These are phyloP conservation scores for Phoenix dactylifera DNA, from an alignment of 176 grass and related monocot species.

Conservation along the genomic window DNA sequence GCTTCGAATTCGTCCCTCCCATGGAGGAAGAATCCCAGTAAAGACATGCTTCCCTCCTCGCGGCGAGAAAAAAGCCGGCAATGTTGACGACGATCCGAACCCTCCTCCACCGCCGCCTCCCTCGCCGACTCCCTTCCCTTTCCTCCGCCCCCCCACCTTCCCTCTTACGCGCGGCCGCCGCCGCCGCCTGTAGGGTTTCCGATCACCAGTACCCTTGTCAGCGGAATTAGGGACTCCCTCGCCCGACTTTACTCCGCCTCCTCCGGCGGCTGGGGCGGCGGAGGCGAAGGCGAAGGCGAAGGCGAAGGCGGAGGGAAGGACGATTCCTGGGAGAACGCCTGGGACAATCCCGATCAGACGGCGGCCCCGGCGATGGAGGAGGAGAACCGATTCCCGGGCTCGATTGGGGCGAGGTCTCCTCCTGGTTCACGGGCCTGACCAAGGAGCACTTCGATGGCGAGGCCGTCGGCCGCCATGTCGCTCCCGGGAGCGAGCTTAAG, in stretches of 20 bases:
- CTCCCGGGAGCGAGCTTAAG: background rate
- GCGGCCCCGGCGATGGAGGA: background rate
- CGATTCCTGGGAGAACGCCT: background rate
- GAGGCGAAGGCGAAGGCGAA: background rate
- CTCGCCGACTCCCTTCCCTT: slow-evolving; percentile 20
- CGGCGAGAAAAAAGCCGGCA: too few relatives aligned
- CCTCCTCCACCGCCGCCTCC: slow-evolving; percentile 48
- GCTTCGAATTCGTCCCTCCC: too few relatives aligned
- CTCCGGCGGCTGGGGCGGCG: slow-evolving; percentile 2
- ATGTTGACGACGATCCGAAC: slow-evolving; percentile 19
- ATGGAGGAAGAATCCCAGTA: too few relatives aligned
- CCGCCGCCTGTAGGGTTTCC: slow-evolving; percentile 10
- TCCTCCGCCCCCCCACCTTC: background rate
- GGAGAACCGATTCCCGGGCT: slow-evolving; percentile 13
- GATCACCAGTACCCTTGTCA: too few relatives aligned
- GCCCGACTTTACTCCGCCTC: slow-evolving; percentile 26
- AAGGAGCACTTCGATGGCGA: slow-evolving; percentile 90
- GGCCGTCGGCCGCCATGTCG: slow-evolving; percentile 13
- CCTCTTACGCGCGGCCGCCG: background rate
- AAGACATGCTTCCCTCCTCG: too few relatives aligned
- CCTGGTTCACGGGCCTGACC: slow-evolving; percentile 80
- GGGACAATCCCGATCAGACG: background rate
- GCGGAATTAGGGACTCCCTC: slow-evolving; percentile 13
- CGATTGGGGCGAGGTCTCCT: slow-evolving; percentile 54
- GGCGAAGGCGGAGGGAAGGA: too few relatives aligned